Base-by-base conservation (phyloP, 1,284 basidiomycete species). In the Boletellus sp. region DNA sequence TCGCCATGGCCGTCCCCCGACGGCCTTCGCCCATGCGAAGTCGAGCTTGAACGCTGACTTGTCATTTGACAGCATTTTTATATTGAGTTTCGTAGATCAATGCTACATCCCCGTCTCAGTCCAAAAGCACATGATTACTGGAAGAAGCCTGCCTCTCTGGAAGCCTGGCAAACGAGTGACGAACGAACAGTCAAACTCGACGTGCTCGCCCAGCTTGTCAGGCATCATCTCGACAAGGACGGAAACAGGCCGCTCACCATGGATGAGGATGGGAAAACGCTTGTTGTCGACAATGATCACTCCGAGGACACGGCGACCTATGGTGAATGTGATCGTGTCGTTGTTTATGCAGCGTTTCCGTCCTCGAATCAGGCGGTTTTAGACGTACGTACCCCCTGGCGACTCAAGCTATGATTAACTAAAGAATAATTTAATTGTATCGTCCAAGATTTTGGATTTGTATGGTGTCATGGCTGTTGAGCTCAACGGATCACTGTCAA, bases 331-430 rank as follows among this genome's bases (percentile, higher is more conserved):
- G 32, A 42, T 13, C 16, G 22, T 5, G 55, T 49, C 46, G 53
- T 61, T 10, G 44, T 61, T 2, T 60, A 52, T 42, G 44, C 45
- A 0, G 43, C 51, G 0, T 61, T 61, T 29, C 53, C 56, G 0
- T 44, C 39, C 0, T 50, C 43, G 4, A 48, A 53, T 29, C 20
- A 36, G 8, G 37, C 50, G 1, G 41, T 57, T 2, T 1, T 36
- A 0, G 35, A 48, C 19, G 51, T 57, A 14, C 26, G 46, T 47
- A 14, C 14, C 14, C 4, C 3, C 14, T 8, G 8, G 11, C 17
- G n/a, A 10, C 3, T 26, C 17, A 26, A 16, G 2, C 36, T 38
- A 9, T n/a, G n/a, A n/a, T n/a, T n/a, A n/a, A n/a, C n/a, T n/a
- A n/a, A n/a, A n/a, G n/a, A n/a, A n/a, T n/a, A n/a, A n/a, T n/a